Evolutionary conservation across 768 basidiomycete genomes (phyloP).

Genomic region (Gelatoporia subvermispora): DNA sequence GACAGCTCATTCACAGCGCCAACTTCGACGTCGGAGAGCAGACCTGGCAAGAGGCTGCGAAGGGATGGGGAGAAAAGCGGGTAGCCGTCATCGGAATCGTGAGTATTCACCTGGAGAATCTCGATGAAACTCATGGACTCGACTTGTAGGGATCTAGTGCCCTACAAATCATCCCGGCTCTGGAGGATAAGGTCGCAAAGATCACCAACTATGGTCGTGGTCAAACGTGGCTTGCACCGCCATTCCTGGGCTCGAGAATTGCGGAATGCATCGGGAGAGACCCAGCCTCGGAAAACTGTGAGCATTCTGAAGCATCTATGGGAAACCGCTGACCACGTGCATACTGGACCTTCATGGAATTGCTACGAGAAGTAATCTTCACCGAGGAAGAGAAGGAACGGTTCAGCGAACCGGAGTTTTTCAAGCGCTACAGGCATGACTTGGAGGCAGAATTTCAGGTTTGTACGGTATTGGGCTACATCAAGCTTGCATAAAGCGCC

Average conservation of each 20-base stretch:
- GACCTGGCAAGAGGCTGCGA: constrained; percentile 37
- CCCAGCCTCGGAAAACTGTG: constrained; percentile 38
- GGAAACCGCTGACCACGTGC: too few relatives aligned
- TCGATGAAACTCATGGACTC: not conserved
- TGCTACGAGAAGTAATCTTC: constrained; percentile 34
- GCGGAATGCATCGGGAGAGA: constrained; percentile 27
- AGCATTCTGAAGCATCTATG: too few relatives aligned
- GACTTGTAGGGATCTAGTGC: constrained; percentile 49
- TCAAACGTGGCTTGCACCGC: constrained; percentile 48
- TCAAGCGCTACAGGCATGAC: constrained; percentile 42
- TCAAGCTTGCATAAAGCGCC: too few relatives aligned
- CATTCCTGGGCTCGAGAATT: constrained; percentile 37
- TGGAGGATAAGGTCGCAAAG: constrained; percentile 46
- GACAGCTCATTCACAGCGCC: constrained; percentile 57
- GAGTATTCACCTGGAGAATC: constrained; percentile 9
- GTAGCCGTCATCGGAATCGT: constrained; percentile 57
- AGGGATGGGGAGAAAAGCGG: constrained; percentile 45
- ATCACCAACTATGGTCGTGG: constrained; percentile 52
- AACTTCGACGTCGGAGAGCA: constrained; percentile 40
- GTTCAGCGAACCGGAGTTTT: constrained; percentile 43
- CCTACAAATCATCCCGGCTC: constrained; percentile 51
- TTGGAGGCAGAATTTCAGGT: constrained; percentile 49
- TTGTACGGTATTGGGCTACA: too few relatives aligned
- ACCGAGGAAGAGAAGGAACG: constrained; percentile 44
- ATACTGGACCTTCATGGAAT: constrained; percentile 8